Percentiles rank a stretch among this genome's conserved stretches.
These are phyloP conservation scores for Saturnispora diversa DNA, from an alignment of 805 yeast genomes.

Conservation along the genomic window DNA sequence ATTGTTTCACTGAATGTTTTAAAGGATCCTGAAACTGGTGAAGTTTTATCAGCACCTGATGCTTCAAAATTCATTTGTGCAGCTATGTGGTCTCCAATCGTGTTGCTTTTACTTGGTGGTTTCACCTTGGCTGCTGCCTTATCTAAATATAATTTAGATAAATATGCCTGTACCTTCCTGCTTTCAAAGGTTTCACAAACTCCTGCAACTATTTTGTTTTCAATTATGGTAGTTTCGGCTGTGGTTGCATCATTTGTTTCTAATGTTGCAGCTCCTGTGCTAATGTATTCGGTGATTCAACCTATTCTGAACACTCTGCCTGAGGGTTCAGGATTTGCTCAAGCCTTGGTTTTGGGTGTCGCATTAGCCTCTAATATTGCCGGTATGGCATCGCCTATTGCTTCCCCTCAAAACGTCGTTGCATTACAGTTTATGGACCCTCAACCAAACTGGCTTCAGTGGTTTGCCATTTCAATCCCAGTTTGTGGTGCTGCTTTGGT, in stretches of 20 bases:
- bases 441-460: conserved; percentile 77
- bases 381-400: conserved; percentile 96
- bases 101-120: conserved; percentile 85
- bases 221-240: conserved; percentile 80
- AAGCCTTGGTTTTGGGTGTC: conserved; percentile 81
- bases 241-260: conserved; percentile 93
- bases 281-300: conserved; percentile 84
- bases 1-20: conserved; percentile 66
- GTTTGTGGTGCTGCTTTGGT: conserved; percentile 57
- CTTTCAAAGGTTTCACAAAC: conserved; percentile 78
- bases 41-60: conserved; percentile 50
- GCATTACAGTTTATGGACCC: conserved; percentile 86
- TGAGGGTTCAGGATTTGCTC: conserved; percentile 65
- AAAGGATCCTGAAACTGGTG: conserved; percentile 44
- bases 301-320: conserved; percentile 83
- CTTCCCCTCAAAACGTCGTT: conserved; percentile 92
- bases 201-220: conserved; percentile 66
- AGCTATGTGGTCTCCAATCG: conserved; percentile 93
- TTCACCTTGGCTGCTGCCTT: conserved; percentile 92
- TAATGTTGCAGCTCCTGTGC: conserved; percentile 95
- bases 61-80: conserved; percentile 75
- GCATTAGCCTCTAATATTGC: conserved; percentile 91
- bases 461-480: conserved; percentile 88
- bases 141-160: conserved; percentile 85
- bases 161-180: conserved; percentile 72